These are phyloP conservation scores for Penicillium dipodomyicola DNA, from an alignment of 495 filamentous ascomycete species.

Conservation along the genomic window DNA sequence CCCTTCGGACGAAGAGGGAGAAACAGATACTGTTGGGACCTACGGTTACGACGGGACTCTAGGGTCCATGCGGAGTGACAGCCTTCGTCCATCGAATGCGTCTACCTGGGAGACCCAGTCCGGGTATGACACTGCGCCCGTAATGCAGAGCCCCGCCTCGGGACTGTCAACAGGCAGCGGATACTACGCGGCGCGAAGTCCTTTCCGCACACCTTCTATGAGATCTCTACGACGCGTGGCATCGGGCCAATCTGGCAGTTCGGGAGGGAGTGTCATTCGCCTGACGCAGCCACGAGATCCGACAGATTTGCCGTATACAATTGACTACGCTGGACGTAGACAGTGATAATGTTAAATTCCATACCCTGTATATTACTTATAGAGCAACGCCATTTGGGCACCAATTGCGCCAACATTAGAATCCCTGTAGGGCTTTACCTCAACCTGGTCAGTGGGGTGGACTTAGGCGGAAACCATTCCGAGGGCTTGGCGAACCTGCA, in stretches of 20 bases:
- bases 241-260: slow-evolving; percentile 40
- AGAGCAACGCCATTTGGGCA: slow-evolving; percentile 11
- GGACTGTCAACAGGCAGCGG: slow-evolving; percentile 13
- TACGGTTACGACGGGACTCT: slow-evolving; percentile 23
- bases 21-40: slow-evolving; percentile 41
- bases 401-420: slow-evolving; percentile 10
- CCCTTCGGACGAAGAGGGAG: slow-evolving; percentile 47
- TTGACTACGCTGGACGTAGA: slow-evolving; percentile 31
- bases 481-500: slow-evolving; percentile 27
- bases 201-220: slow-evolving; percentile 35
- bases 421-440: too few relatives aligned
- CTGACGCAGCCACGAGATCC: slow-evolving; percentile 36
- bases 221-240: slow-evolving; percentile 36
- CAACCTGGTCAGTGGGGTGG: slow-evolving; percentile 9
- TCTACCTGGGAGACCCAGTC: slow-evolving; percentile 37
- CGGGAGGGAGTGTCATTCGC: slow-evolving; percentile 48
- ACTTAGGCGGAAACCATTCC: slow-evolving; percentile 22
- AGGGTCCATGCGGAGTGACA: slow-evolving; percentile 29
- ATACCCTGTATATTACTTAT: slow-evolving; percentile 25
- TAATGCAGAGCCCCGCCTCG: slow-evolving; percentile 23
- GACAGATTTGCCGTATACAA: slow-evolving; percentile 46
- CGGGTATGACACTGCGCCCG: slow-evolving; percentile 32
- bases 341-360: slow-evolving; percentile 5
- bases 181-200: slow-evolving; percentile 5
- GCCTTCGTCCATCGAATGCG: slow-evolving; percentile 32